Percentiles rank a stretch among this genome's conserved stretches.
Evolutionary conservation across 2,329 filamentous ascomycete genomes (phyloP).

Genomic region (Scedosporium dehoogii): DNA sequence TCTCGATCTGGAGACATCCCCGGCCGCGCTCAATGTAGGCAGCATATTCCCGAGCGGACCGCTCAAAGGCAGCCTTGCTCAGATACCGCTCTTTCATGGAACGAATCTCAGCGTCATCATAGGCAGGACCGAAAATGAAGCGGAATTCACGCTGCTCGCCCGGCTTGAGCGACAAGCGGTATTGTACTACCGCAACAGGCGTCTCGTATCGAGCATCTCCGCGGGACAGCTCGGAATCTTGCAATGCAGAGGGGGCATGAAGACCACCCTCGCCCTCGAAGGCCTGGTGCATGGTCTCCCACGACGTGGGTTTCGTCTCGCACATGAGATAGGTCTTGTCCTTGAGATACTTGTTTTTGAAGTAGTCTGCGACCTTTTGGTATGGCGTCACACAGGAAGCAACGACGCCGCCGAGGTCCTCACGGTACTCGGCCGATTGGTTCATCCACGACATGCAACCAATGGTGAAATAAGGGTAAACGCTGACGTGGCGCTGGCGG

Average conservation of each 20-base stretch:
- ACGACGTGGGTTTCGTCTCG: conserved; percentile 38
- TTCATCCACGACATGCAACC: conserved; percentile 57
- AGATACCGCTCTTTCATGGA: conserved; percentile 36
- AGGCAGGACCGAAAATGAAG: conserved; percentile 45
- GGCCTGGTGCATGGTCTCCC: conserved; percentile 39
- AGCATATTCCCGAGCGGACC: conserved; percentile 35
- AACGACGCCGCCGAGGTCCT: conserved; percentile 38
- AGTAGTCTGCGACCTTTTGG: conserved; percentile 46
- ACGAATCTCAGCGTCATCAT: conserved; percentile 38
- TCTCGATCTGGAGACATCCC: conserved; percentile 41
- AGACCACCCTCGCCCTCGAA: conserved; percentile 48
- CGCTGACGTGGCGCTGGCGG: conserved; percentile 34
- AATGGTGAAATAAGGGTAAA: conserved; percentile 47
- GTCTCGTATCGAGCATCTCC: conserved; percentile 46
- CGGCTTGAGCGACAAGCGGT: conserved; percentile 29
- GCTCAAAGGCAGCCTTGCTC: conserved; percentile 34
- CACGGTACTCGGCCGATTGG: conserved; percentile 41
- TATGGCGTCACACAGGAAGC: conserved; percentile 45
- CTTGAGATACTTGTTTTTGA: conserved; percentile 45
- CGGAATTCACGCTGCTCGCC: conserved; percentile 35
- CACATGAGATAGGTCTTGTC: conserved; percentile 49
- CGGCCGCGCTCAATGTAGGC: conserved; percentile 38
- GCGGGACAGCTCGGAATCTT: conserved; percentile 25
- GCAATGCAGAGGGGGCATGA: conserved; percentile 36
- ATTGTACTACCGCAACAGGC: conserved; percentile 43